Base-by-base conservation (phyloP, 2,329 filamentous ascomycete genomes). In the Colletotrichum tabaci region DNA sequence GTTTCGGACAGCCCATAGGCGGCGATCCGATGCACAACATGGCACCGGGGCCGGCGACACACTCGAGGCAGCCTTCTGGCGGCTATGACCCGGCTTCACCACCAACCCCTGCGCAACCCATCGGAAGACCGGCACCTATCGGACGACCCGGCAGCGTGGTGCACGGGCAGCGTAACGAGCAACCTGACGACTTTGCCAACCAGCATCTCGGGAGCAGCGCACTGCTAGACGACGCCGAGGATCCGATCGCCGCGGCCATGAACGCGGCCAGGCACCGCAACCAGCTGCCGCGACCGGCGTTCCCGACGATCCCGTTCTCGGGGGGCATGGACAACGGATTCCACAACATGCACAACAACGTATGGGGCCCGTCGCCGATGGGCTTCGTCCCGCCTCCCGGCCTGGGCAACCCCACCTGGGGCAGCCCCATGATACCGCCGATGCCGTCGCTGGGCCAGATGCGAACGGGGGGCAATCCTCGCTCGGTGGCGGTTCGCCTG, bases 181-280 rank as follows among this genome's bases (percentile, higher is more conserved):
- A 85, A 38, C 91, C 92, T 67, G 84, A 94, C 23, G 94, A 96
- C 66, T 90, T 94, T 60, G 84, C 93, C 66, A 92, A 91, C 73
- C 89, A 92, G 72, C 95, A 96, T 76, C 87, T 99, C 35, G 96
- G 96, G 15, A 98, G 96, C 81, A 95, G 94, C 76, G 96, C 95
- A 15, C 86, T 99, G 15, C 86, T 98, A 57, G 92, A 92, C 73
- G 95, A 97, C 78, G 91, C 81, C 77, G 94, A 86, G 82, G 92
- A 85, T 79, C 84, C 85, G 44, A 79, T 81, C 7, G 65, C 26
- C 8, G 71, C 75, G 23, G 81, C 82, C 13, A 67, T 79, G 30
- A 77, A 77, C 57, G 67, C 75, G 0, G 75, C 78, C 26, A 79
- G 82, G 76, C 58, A 84, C 75, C 80, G 86, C 63, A 88, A 86